These are phyloP conservation scores for Xerocomus minutiporus DNA, from an alignment of 1,284 basidiomycete genomes.

Conservation along the genomic window DNA sequence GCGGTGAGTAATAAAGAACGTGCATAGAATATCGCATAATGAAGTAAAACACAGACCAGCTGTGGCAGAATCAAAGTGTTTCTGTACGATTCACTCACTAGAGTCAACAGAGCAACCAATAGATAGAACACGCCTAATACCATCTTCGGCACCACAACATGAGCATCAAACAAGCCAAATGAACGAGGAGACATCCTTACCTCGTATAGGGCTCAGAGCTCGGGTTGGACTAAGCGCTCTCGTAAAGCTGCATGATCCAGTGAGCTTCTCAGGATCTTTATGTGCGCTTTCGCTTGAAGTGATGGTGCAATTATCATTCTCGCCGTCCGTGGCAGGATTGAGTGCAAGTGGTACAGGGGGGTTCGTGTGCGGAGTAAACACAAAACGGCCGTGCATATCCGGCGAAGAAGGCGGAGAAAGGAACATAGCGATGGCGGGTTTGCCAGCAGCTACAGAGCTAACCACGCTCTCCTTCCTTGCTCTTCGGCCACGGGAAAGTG, in stretches of 20 bases:
- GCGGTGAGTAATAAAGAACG: not conserved
- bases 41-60: not conserved
- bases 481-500: constrained; percentile 16
- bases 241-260: constrained; percentile 14
- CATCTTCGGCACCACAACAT: constrained; percentile 18
- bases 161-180: constrained; percentile 2
- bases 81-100: constrained; percentile 10
- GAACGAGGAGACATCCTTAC: constrained; percentile 17
- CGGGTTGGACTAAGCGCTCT: constrained; percentile 31
- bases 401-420: constrained; percentile 27
- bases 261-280: constrained; percentile 6
- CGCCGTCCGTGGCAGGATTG: not conserved
- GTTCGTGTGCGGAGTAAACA: constrained; percentile 5
- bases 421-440: constrained; percentile 21
- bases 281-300: not conserved
- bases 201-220: constrained; percentile 32
- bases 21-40: not conserved
- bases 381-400: not conserved
- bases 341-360: not conserved
- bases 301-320: not conserved
- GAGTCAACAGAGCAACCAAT: constrained; percentile 13
- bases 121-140: constrained; percentile 29
- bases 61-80: not conserved
- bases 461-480: constrained; percentile 12
- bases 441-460: constrained; percentile 2